Percentiles rank a stretch among this genome's conserved stretches.
Conservation (phyloP, 2,329 filamentous ascomycete genomes). For the Pseudopyricularia javanii region DNA sequence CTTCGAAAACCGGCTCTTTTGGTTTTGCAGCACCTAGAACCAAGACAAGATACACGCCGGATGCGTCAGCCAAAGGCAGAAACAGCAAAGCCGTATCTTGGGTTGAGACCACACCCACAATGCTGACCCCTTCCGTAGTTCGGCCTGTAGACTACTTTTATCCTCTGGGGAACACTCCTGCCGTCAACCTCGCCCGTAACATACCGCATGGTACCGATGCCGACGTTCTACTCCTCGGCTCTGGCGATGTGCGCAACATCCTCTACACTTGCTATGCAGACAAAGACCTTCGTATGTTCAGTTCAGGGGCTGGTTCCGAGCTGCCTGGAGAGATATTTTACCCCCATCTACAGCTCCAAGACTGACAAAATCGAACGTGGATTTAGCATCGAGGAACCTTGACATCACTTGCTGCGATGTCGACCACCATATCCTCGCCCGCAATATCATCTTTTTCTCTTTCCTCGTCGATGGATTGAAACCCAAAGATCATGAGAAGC, state of each 20-base stretch:
- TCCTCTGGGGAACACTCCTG: constrained; percentile 41
- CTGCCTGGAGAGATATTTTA: neutral
- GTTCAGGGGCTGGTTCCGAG: neutral
- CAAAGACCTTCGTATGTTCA: constrained; percentile 19
- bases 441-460: constrained; percentile 40
- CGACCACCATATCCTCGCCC: constrained; percentile 35
- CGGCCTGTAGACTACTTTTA: constrained; percentile 23
- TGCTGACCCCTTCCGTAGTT: constrained; percentile 23
- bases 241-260: constrained; percentile 43
- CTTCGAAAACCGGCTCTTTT: neutral
- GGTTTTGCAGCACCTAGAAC: neutral
- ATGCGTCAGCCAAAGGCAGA: neutral
- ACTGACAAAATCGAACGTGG: neutral
- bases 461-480: constrained; percentile 30
- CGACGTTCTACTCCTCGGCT: constrained; percentile 39
- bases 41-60: neutral
- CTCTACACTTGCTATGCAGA: constrained; percentile 38
- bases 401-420: constrained; percentile 46
- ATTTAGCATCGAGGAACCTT: constrained; percentile 24
- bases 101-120: constrained; percentile 7
- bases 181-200: constrained; percentile 31
- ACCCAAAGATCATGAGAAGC: constrained; percentile 8
- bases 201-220: constrained; percentile 36
- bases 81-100: neutral
- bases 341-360: neutral